Base-by-base conservation (phyloP, 1,139 yeast species). In the Waltiozyma sp. region DNA sequence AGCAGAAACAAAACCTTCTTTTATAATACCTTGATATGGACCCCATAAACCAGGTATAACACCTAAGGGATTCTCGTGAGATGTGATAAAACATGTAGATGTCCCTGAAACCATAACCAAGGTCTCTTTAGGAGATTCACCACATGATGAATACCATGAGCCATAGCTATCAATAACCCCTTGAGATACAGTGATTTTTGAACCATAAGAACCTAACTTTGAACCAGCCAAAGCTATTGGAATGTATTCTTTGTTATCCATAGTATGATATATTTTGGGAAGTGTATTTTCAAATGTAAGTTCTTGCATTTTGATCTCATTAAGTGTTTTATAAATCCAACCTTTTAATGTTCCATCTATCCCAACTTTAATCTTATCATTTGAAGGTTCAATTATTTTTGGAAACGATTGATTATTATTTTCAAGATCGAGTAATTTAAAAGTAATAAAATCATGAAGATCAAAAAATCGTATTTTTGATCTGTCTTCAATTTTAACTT, bases 111-210 rank as follows among this genome's bases (percentile, higher is more conserved):
- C 70, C 72, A 75, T 68, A 2, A 74, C 63, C 18, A 75, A 49
- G 9, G 62, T 53, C 10, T 49, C 45, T 14, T 49, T 49, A 0
- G 58, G 47, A 5, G 43, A 28, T 28, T 49, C 26, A 10, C 55
- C 48, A 49, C 57, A 47, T 1, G 70, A 62, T 1, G 69, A 59
- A 9, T 74, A 55, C 74, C 77, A 75, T 2, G 79, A 75, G 1
- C 76, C 72, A 50, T 77, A 76, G 43, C 81, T 73, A 52, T 77
- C 82, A 37, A 76, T 75, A 39, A 75, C 68, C 9, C 80, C 79
- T 45, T 70, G 68, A 11, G 63, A 62, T 3, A 75, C 63, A 0
- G 54, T 43, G 3, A 52, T 43, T 4, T 45, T 41, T 1, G 26
- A 23, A 8, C 24, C 9, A 3, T 37, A 16, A 0, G 13, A 23